Conservation (phyloP, 441 rosid genomes). For the Populus hybrid region DNA sequence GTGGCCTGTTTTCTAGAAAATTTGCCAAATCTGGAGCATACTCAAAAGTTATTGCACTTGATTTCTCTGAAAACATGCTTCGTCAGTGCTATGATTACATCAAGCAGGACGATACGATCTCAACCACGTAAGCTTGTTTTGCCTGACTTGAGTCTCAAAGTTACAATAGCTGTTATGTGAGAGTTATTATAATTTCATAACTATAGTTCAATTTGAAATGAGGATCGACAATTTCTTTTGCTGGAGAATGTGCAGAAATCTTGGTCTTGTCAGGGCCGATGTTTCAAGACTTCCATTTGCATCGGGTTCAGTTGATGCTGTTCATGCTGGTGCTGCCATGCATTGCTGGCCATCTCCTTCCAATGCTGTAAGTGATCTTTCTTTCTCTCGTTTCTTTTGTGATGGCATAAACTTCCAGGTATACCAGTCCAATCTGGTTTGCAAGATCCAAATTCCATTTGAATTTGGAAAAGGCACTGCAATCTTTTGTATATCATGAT, state of each 20-base stretch:
- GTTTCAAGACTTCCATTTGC: slow-evolving; percentile 83
- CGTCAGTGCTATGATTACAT: slow-evolving; percentile 84
- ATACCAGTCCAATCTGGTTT: neutral
- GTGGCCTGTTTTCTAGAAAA: slow-evolving; percentile 86
- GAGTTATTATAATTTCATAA: neutral
- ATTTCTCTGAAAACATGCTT: slow-evolving; percentile 96
- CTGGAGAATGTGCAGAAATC: slow-evolving; percentile 42
- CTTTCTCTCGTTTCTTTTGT: neutral
- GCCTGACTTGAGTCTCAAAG: slow-evolving; percentile 2
- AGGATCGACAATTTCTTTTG: slow-evolving; percentile 16
- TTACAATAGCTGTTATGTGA: neutral
- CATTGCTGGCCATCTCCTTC: slow-evolving; percentile 98
- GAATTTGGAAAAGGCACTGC: neutral
- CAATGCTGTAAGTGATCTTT: slow-evolving; percentile 57
- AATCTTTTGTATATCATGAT: neutral
- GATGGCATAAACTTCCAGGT: neutral
- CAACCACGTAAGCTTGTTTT: slow-evolving; percentile 31
- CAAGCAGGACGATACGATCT: slow-evolving; percentile 49
- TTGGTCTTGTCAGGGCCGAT: slow-evolving; percentile 90
- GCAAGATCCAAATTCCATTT: neutral
- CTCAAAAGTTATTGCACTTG: slow-evolving; percentile 79
- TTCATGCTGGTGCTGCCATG: slow-evolving; percentile 93
- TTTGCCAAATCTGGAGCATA: slow-evolving; percentile 67
- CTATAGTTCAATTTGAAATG: neutral
- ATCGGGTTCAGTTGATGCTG: slow-evolving; percentile 76